phyloP scores from a whole-genome alignment of 2,329 filamentous ascomycete genomes.

The Penicillium sp. region DNA sequence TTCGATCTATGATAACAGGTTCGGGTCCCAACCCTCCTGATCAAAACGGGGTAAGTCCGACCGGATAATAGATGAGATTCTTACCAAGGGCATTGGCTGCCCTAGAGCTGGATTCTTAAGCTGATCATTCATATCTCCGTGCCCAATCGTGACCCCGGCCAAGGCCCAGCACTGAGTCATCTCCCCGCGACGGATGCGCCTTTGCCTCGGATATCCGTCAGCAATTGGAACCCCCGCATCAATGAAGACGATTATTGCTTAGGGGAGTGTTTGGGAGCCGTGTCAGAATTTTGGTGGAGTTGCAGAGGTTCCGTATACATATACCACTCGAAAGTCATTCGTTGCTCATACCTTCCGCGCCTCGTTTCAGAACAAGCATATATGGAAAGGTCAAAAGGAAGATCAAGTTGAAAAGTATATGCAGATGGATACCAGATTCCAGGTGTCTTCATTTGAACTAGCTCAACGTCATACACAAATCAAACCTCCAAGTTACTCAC shows the following conservation, averaged over 20 bases:
- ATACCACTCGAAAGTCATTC: not conserved
- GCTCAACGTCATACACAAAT: not conserved
- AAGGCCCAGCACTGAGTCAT: constrained; percentile 12
- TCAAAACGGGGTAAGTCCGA: constrained; percentile 14
- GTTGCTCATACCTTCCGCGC: not conserved
- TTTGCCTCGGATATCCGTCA: constrained; percentile 16
- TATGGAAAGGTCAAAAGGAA: not conserved
- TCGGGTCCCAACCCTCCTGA: not conserved
- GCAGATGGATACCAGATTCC: not conserved
- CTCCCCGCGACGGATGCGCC: constrained; percentile 14
- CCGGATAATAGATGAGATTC: not conserved
- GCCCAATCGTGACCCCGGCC: not conserved
- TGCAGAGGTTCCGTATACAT: not conserved
- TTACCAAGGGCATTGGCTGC: not conserved
- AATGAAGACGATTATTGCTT: not conserved
- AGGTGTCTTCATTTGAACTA: not conserved
- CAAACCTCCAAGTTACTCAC: not conserved
- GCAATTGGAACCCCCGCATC: constrained; percentile 10
- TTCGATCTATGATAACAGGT: constrained; percentile 1
- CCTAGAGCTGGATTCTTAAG: not conserved
- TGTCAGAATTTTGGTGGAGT: not conserved
- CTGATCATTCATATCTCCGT: not conserved
- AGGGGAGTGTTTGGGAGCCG: not conserved
- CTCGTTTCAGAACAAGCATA: not conserved
- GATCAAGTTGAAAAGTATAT: not conserved